Evolutionary conservation across 805 yeast genomes (phyloP).

Genomic region (Komagataella mondaviorum): DNA sequence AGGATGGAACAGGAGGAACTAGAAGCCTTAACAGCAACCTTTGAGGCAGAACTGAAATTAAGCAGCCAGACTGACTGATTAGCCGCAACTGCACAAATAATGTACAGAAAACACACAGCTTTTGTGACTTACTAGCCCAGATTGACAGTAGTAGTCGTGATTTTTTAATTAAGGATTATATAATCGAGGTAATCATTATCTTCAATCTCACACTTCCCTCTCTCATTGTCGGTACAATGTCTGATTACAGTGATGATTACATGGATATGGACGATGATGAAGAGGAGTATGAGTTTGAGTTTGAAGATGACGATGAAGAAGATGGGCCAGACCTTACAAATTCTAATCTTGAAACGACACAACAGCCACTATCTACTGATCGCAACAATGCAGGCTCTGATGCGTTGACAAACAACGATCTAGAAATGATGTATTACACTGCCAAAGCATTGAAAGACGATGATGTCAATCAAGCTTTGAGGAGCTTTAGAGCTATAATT

Average conservation of each 20-base stretch:
- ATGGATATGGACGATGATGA: conserved; percentile 21
- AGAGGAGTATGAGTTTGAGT: conserved; percentile 18
- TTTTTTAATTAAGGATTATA: not conserved
- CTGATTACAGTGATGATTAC: conserved; percentile 20
- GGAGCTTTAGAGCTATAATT: conserved; percentile 10
- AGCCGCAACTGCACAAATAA: not conserved
- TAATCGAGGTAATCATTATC: not conserved
- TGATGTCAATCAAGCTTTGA: conserved; percentile 11
- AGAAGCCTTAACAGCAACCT: conserved; percentile 14
- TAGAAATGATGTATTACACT: conserved; percentile 14
- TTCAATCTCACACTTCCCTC: not conserved
- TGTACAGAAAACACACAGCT: not conserved
- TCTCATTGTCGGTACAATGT: conserved; percentile 10
- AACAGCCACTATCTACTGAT: not conserved
- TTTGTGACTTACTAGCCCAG: not conserved
- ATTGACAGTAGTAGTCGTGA: too few relatives aligned
- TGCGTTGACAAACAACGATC: conserved; percentile 4
- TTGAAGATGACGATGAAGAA: conserved; percentile 9
- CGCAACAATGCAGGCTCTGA: not conserved
- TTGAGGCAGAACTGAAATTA: conserved; percentile 5
- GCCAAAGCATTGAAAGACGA: conserved; percentile 21
- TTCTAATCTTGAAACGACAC: not conserved
- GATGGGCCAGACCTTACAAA: not conserved
- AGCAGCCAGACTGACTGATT: not conserved
- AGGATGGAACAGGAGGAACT: conserved; percentile 13